A percentile compares a stretch with the other conserved stretches of the same genome.
Conservation (phyloP, 208 protist genomes). For the Kentomonas sorsogonicus region DNA sequence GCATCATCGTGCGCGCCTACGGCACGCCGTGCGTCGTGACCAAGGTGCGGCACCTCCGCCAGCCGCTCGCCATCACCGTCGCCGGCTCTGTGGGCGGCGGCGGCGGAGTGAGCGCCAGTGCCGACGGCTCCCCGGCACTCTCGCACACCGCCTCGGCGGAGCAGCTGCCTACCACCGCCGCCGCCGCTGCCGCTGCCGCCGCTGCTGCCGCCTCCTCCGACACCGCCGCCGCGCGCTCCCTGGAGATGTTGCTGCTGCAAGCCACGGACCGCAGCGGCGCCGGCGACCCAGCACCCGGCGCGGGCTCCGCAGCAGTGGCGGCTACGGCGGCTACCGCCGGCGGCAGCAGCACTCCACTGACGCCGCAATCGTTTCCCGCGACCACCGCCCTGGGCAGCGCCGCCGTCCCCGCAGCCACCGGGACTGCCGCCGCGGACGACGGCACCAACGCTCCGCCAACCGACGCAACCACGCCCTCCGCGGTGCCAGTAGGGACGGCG, state of each 20-base stretch:
- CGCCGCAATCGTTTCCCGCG: background rate
- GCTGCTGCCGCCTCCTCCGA: background rate
- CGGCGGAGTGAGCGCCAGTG: background rate
- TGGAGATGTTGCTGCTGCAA: background rate
- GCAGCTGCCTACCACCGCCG: background rate
- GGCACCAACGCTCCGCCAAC: background rate
- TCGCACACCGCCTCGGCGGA: background rate
- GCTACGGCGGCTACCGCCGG: slow-evolving; percentile 16
- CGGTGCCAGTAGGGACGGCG: background rate
- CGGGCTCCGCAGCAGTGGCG: too few species aligned
- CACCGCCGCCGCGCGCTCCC: background rate
- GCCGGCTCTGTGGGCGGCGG: background rate
- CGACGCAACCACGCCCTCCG: background rate
- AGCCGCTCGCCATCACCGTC: slow-evolving; percentile 1
- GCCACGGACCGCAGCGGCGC: background rate
- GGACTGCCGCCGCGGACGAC: background rate
- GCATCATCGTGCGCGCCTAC: slow-evolving; percentile 88
- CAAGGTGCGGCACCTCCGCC: slow-evolving; percentile 53
- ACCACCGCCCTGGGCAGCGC: background rate
- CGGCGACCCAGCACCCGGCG: too few species aligned
- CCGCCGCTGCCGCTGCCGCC: slow-evolving; percentile 4
- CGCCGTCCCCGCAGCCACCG: background rate
- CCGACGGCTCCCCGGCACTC: background rate
- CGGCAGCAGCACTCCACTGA: background rate
- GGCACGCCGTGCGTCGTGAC: slow-evolving; percentile 88